Percentiles rank a stretch among this genome's conserved stretches.
phyloP scores from a whole-genome alignment of 2,329 filamentous ascomycete genomes.

The Aspergillus fumigatiaffinis region DNA sequence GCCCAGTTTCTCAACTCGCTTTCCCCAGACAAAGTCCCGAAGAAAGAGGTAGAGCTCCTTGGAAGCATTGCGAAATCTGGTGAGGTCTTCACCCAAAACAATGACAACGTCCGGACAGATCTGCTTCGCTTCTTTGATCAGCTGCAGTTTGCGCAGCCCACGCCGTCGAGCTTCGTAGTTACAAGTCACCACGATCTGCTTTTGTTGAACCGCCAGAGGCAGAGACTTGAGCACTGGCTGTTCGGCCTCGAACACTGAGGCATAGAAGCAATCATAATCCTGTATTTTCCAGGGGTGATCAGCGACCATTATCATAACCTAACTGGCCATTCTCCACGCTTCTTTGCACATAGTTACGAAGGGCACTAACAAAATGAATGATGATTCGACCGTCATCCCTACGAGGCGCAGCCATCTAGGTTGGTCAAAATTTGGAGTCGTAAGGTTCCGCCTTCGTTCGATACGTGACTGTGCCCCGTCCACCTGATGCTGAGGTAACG shows the following conservation, averaged over 20 bases:
- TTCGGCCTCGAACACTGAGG: slow-evolving; percentile 80
- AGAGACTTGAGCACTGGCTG: slow-evolving; percentile 67
- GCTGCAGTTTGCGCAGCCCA: slow-evolving; percentile 70
- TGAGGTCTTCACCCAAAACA: slow-evolving; percentile 80
- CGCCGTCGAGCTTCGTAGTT: slow-evolving; percentile 83
- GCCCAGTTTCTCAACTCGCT: slow-evolving; percentile 73
- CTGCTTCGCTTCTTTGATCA: slow-evolving; percentile 74
- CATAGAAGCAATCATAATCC: slow-evolving; percentile 77
- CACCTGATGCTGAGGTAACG: neutral
- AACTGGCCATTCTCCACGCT: slow-evolving; percentile 2
- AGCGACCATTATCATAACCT: neutral
- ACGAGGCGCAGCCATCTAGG: slow-evolving; percentile 19
- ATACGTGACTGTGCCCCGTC: neutral
- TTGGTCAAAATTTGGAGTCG: slow-evolving; percentile 3
- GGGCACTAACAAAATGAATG: slow-evolving; percentile 68
- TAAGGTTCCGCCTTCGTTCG: neutral
- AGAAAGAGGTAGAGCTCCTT: slow-evolving; percentile 75
- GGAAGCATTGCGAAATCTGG: slow-evolving; percentile 78
- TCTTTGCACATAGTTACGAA: neutral
- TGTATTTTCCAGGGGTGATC: slow-evolving; percentile 13
- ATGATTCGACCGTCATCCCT: slow-evolving; percentile 65
- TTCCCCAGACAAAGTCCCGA: slow-evolving; percentile 70
- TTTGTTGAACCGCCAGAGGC: slow-evolving; percentile 84
- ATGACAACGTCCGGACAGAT: slow-evolving; percentile 81
- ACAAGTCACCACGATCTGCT: slow-evolving; percentile 87